Conservation (phyloP, 148 eudicot genomes). For the Nepenthes mirabilis region DNA sequence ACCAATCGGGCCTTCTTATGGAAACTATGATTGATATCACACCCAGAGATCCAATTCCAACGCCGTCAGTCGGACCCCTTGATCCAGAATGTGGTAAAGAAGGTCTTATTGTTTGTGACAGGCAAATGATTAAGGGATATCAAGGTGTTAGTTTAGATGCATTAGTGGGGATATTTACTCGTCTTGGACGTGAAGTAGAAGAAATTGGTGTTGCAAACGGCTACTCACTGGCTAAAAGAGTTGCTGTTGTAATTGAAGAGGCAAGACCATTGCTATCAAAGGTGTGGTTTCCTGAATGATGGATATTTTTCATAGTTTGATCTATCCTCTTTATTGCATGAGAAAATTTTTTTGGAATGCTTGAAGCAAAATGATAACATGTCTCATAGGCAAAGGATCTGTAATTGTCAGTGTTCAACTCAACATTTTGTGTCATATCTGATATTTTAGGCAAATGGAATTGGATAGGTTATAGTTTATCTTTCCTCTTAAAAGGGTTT, state of each 20-base stretch:
- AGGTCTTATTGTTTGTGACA: slow-evolving; percentile 83
- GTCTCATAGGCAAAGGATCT: background rate
- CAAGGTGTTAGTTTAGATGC: slow-evolving; percentile 96
- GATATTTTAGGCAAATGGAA: too few relatives aligned
- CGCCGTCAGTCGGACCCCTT: slow-evolving; percentile 69
- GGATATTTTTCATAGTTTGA: background rate
- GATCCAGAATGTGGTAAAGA: slow-evolving; percentile 65
- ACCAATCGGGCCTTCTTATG: slow-evolving; percentile 97
- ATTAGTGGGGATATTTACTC: slow-evolving; percentile 88
- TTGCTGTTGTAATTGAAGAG: slow-evolving; percentile 68
- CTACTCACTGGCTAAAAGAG: slow-evolving; percentile 54
- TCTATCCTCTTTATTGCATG: background rate
- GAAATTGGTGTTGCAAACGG: slow-evolving; percentile 71
- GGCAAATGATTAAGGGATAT: slow-evolving; percentile 63
- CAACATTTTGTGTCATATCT: too few relatives aligned
- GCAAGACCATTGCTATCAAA: slow-evolving; percentile 64
- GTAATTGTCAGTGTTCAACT: too few relatives aligned
- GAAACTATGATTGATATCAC: slow-evolving; percentile 92
- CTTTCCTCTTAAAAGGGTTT: too few relatives aligned
- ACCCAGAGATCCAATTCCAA: slow-evolving; percentile 78
- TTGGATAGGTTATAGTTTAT: too few relatives aligned
- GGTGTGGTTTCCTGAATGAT: slow-evolving; percentile 42
- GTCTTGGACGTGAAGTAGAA: slow-evolving; percentile 82
- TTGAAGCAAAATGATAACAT: background rate
- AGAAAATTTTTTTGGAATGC: background rate